Conservation (phyloP, 2,329 filamentous ascomycete genomes). For the Verticillium isaacii region DNA sequence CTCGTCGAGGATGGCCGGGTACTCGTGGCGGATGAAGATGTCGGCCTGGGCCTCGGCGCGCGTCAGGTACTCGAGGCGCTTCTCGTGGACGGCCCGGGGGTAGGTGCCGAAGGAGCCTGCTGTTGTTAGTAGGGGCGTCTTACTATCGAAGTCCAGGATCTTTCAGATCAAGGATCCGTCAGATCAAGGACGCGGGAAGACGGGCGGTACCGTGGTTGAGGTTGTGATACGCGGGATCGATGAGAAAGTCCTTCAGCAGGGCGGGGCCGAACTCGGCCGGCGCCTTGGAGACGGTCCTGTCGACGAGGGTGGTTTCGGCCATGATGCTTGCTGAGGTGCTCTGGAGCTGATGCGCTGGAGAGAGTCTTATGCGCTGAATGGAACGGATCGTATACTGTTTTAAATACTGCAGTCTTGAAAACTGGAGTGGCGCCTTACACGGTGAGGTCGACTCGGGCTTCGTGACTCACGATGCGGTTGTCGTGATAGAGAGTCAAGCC, state of each 20-base stretch:
- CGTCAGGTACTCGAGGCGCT: slow-evolving; percentile 61
- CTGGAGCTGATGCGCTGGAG: background rate
- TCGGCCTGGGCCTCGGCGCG: slow-evolving; percentile 66
- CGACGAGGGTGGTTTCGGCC: background rate
- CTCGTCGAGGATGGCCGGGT: slow-evolving; percentile 57
- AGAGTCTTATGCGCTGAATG: no score
- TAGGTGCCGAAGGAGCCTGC: slow-evolving; percentile 76
- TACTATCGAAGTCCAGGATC: background rate
- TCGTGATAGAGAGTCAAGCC: background rate
- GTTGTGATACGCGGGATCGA: slow-evolving; percentile 63
- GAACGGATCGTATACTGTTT: background rate
- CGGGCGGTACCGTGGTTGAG: slow-evolving; percentile 68
- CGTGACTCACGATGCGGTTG: no score
- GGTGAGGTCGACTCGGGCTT: background rate
- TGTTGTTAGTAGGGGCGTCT: slow-evolving; percentile 1
- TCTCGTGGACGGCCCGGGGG: slow-evolving; percentile 56
- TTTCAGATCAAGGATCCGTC: slow-evolving; percentile 7
- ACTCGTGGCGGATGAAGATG: slow-evolving; percentile 67
- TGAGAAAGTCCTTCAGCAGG: slow-evolving; percentile 62
- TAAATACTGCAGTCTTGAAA: no score
- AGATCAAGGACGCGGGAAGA: slow-evolving; percentile 5
- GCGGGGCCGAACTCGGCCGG: slow-evolving; percentile 24
- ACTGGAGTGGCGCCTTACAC: background rate
- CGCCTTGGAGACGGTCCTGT: background rate
- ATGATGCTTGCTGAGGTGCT: background rate